These are phyloP conservation scores for Globisporangium cystogenes DNA, from an alignment of 352 stramenopile species.

Conservation along the genomic window DNA sequence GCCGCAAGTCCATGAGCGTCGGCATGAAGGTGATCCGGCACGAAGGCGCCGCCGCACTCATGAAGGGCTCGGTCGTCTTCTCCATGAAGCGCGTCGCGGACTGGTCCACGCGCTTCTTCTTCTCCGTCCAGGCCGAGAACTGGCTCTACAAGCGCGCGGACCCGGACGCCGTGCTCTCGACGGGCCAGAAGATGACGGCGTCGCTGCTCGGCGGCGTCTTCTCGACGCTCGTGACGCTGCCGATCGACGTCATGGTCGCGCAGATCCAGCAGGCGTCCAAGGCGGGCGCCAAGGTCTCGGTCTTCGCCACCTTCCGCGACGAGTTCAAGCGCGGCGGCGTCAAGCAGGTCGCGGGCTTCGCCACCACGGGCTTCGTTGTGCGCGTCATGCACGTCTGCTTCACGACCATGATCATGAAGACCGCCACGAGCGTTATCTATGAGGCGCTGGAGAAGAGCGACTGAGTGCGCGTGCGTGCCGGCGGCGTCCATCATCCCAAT, in stretches of 20 bases:
- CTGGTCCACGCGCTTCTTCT: slow-evolving; percentile 92
- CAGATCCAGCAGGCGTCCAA: slow-evolving; percentile 92
- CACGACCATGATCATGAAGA: slow-evolving; percentile 92
- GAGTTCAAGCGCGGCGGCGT: slow-evolving; percentile 75
- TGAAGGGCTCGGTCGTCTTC: slow-evolving; percentile 92
- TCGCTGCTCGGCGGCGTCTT: slow-evolving; percentile 82
- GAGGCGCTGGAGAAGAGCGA: slow-evolving; percentile 51
- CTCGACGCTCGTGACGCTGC: slow-evolving; percentile 81
- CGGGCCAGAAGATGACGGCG: slow-evolving; percentile 66
- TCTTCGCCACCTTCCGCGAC: slow-evolving; percentile 65
- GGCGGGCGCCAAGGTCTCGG: slow-evolving; percentile 73
- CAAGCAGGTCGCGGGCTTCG: slow-evolving; percentile 74
- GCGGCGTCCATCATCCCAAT: not conserved
- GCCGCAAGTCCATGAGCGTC: slow-evolving; percentile 70
- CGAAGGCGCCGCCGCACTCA: slow-evolving; percentile 82
- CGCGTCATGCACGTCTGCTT: slow-evolving; percentile 75
- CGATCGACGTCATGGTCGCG: slow-evolving; percentile 91
- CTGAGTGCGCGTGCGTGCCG: not conserved
- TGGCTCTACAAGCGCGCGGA: slow-evolving; percentile 68
- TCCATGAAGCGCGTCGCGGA: slow-evolving; percentile 91
- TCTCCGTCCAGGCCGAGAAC: slow-evolving; percentile 84
- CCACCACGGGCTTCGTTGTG: slow-evolving; percentile 74
- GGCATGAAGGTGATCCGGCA: slow-evolving; percentile 88
- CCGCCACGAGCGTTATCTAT: slow-evolving; percentile 78
- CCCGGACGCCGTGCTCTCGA: slow-evolving; percentile 53